phyloP scores from a whole-genome alignment of 1,284 basidiomycete species.

The Ustilago vetiveriae region DNA sequence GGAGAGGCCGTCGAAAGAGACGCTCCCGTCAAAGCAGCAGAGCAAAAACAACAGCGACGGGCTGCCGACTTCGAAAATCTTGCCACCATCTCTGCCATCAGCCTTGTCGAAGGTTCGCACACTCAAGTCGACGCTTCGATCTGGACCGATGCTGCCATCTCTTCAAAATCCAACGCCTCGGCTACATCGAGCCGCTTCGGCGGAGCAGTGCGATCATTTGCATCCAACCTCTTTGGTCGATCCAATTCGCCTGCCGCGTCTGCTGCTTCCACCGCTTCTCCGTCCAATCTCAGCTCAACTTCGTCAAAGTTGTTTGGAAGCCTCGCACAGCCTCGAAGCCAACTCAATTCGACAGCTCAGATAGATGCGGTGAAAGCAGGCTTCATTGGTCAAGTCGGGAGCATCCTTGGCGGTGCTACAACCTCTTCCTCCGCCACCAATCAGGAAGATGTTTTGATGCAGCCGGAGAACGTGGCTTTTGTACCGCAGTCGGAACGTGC shows the following conservation, averaged over 20 bases:
- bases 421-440: not conserved
- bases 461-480: slow-evolving; percentile 6
- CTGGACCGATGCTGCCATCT: slow-evolving; percentile 7
- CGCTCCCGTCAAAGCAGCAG: not conserved
- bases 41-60: not conserved
- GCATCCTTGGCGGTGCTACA: slow-evolving; percentile 4
- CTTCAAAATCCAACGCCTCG: not conserved
- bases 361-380: slow-evolving; percentile 32
- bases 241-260: not conserved
- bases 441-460: slow-evolving; percentile 3
- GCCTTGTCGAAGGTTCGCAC: slow-evolving; percentile 5
- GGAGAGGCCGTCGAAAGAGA: slow-evolving; percentile 22
- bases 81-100: slow-evolving; percentile 29
- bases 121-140: slow-evolving; percentile 18
- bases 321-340: not conserved
- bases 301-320: slow-evolving; percentile 33
- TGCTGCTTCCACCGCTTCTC: not conserved
- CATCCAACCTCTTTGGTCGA: slow-evolving; percentile 30
- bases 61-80: not conserved
- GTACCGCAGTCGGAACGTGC: not conserved
- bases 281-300: slow-evolving; percentile 6
- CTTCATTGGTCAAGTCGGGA: slow-evolving; percentile 18
- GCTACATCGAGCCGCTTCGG: slow-evolving; percentile 7
- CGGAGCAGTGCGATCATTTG: slow-evolving; percentile 30
- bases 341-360: not conserved